These are phyloP conservation scores for Eimeria falciformis DNA, from an alignment of 169 alveolate genomes.

Conservation along the genomic window DNA sequence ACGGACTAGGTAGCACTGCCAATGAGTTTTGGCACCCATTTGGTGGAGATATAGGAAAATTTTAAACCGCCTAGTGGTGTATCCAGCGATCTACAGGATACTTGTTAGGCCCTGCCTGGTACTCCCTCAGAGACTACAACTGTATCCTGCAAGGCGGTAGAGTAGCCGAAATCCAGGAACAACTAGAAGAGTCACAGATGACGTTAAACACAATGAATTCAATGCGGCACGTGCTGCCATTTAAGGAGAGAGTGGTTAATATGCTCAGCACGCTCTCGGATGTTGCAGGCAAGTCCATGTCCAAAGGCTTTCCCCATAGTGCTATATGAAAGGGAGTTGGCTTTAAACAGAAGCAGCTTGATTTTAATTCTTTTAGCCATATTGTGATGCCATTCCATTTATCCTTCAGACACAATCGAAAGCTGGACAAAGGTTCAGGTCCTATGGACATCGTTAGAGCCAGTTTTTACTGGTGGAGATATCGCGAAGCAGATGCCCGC, in stretches of 20 bases:
- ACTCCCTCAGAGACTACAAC: slow-evolving; percentile 85
- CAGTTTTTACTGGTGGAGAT: slow-evolving; percentile 98
- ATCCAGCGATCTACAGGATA: neutral
- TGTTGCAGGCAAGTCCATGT: slow-evolving; percentile 83
- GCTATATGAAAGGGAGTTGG: too few species aligned
- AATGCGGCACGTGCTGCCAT: slow-evolving; percentile 95
- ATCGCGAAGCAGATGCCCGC: slow-evolving; percentile 98
- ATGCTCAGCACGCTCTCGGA: slow-evolving; percentile 93
- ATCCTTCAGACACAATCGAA: slow-evolving; percentile 93
- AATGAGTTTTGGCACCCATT: neutral
- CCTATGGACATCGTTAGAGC: slow-evolving; percentile 97
- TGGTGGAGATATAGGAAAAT: too few species aligned
- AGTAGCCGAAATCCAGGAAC: slow-evolving; percentile 94
- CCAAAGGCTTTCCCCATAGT: too few species aligned
- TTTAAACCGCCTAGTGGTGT: neutral
- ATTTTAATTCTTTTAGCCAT: neutral
- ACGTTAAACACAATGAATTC: slow-evolving; percentile 93
- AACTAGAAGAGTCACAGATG: slow-evolving; percentile 95
- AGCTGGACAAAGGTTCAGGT: slow-evolving; percentile 97
- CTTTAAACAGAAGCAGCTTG: too few species aligned
- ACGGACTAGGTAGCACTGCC: neutral
- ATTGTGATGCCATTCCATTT: neutral
- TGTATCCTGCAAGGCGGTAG: slow-evolving; percentile 92
- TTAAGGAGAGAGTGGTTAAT: slow-evolving; percentile 91
- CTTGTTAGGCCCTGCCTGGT: neutral